Evolutionary conservation across 345 rosid species (phyloP).

Genomic region (Pelargonium nanum): DNA sequence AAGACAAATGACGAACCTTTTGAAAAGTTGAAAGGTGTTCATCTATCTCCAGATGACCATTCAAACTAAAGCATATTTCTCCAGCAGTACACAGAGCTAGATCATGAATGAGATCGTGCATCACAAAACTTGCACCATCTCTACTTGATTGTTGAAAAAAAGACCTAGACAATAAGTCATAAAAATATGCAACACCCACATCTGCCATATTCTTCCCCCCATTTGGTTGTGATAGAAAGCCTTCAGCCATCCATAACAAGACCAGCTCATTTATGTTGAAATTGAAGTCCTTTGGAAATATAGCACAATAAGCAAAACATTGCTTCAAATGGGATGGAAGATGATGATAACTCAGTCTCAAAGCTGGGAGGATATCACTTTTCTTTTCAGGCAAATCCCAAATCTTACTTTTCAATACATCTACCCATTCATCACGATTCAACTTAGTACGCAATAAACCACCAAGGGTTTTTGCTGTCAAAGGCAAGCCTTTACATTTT

Average conservation of each 20-base stretch:
- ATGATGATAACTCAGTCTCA: conserved; percentile 13
- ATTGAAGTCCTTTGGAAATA: conserved; percentile 12
- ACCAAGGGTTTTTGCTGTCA: conserved; percentile 13
- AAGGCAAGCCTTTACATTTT: conserved; percentile 19
- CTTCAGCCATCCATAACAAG: conserved; percentile 17
- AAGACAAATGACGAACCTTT: too few relatives aligned
- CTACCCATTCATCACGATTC: conserved; percentile 5
- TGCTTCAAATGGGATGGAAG: conserved; percentile 18
- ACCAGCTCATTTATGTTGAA: conserved; percentile 11
- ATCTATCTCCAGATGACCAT: too few relatives aligned
- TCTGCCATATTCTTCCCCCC: not conserved
- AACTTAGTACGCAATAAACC: conserved; percentile 4
- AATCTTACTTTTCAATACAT: conserved; percentile 8
- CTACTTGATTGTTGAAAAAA: conserved; percentile 7
- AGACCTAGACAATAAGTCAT: not conserved
- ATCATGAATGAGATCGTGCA: conserved; percentile 5
- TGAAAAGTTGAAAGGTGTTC: too few relatives aligned
- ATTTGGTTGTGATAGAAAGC: not conserved
- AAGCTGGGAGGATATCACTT: conserved; percentile 10
- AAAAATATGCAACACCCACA: not conserved
- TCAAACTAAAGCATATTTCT: too few relatives aligned
- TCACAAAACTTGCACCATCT: not conserved
- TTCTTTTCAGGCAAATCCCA: conserved; percentile 8
- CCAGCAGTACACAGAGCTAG: too few relatives aligned
- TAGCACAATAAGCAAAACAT: conserved; percentile 19